Percentiles rank a stretch among this genome's conserved stretches.
These are phyloP conservation scores for Aegilops sharonensis DNA, from an alignment of 176 grass and related monocot genomes.

Conservation along the genomic window DNA sequence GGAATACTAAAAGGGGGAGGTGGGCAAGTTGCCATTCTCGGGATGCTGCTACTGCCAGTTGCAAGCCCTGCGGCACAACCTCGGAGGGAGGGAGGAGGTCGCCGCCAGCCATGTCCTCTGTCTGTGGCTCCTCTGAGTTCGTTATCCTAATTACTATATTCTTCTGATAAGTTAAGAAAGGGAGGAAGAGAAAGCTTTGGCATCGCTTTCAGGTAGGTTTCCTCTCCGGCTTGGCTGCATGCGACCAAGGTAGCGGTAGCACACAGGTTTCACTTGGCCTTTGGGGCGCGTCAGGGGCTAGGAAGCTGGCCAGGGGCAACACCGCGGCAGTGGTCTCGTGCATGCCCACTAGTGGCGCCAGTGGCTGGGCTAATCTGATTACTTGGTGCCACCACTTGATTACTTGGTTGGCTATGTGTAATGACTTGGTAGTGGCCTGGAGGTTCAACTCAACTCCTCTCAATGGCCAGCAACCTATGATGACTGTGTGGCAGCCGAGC, in stretches of 20 bases:
- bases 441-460: neutral
- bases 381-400: neutral
- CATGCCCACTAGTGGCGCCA: neutral
- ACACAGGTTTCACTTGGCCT: neutral
- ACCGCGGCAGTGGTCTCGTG: neutral
- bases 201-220: neutral
- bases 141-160: neutral
- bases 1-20: neutral
- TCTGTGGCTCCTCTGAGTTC: neutral
- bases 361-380: neutral
- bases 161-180: neutral
- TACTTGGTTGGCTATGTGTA: neutral
- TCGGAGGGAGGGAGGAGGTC: slow-evolving; percentile 16
- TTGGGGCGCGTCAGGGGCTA: slow-evolving; percentile 13
- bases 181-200: neutral
- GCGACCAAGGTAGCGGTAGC: neutral
- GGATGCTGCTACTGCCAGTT: neutral
- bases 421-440: neutral
- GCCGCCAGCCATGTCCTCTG: neutral
- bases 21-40: slow-evolving; percentile 19
- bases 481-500: neutral
- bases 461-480: slow-evolving; percentile 11
- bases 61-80: slow-evolving; percentile 8
- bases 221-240: neutral
- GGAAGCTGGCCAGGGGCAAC: neutral